Evolutionary conservation across 2,329 filamentous ascomycete genomes (phyloP), one percentile per base, ranked within the genome.

Genomic region (Camillea tinctor): DNA sequence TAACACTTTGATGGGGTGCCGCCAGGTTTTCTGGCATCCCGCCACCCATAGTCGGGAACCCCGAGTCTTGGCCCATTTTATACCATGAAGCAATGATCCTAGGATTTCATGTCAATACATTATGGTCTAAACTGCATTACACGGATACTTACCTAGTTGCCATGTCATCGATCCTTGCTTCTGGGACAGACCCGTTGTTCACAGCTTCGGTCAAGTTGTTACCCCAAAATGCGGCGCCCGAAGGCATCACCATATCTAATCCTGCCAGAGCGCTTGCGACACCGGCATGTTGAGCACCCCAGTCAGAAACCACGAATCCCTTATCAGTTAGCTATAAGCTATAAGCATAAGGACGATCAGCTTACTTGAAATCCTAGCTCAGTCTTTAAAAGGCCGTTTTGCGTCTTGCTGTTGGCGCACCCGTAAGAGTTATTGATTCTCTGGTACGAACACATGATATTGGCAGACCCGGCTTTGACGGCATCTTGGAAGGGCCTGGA

Each of bases 181-280:
- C 76, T 0, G 84, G 75, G 0, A 91, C 74, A 0, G 81, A 81
- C 1, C 87, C 87, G 63, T 89, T 88, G 17, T 77, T 77, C 17
- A 91, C 82, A 0, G 87, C 84, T 3, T 79, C 70, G 1, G 79
- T 76, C 1, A 90, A 79, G 17, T 91, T 89, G 3, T 71, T 63
- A 13, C 77, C 75, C 81, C 81, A 85, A 56, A 74, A 76, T 0
- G 61, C 54, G 3, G 68, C 68, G 0, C 69, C 74, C 8, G 63
- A 74, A 0, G 88, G 88, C 89, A 92, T 92, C 11, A 82, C 83
- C 83, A 91, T 86, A 69, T 92, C 89, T 24, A 93, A 72, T 24
- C 90, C 90, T 2, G 88, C 86, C 58, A 88, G 74, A 1, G 88
- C 81, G 4, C 81, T 82, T 1, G 81, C 81, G 11, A 88, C 82